phyloP scores from a whole-genome alignment of 495 filamentous ascomycete species.

The Trichodelitschia bisporula region DNA sequence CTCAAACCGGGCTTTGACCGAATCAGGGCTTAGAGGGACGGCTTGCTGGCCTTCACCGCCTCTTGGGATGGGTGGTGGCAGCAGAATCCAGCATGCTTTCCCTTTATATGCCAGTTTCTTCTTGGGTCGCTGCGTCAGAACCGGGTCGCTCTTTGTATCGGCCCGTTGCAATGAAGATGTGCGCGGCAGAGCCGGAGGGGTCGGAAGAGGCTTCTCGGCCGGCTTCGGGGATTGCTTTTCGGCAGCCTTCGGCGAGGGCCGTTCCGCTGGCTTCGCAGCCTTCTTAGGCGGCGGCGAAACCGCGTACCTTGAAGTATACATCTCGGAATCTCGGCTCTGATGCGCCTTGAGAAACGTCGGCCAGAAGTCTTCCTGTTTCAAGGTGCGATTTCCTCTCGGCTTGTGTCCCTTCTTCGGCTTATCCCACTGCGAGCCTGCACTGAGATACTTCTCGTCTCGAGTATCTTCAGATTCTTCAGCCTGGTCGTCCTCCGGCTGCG shows the following conservation, averaged over 20 bases:
- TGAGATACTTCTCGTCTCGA: no score
- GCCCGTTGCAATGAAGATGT: no score
- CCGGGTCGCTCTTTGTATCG: no score
- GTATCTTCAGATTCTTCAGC: no score
- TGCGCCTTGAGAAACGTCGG: constrained; percentile 7
- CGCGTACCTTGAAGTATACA: constrained; percentile 13
- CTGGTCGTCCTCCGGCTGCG: no score
- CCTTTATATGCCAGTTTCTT: constrained; percentile 14
- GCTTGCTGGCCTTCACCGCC: constrained; percentile 14
- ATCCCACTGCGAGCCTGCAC: no score
- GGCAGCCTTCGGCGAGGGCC: no score
- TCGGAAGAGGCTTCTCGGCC: no score
- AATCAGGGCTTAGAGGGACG: constrained; percentile 30
- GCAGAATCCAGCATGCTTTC: constrained; percentile 11
- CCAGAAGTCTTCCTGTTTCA: constrained; percentile 17
- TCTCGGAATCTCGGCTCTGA: constrained; percentile 9
- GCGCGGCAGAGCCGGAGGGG: no score
- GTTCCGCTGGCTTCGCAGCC: no score
- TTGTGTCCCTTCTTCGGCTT: constrained; percentile 9
- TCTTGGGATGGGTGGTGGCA: constrained; percentile 10
- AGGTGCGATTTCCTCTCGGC: constrained; percentile 13
- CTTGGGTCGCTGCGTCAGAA: constrained; percentile 7
- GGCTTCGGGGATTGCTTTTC: no score
- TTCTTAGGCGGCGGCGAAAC: no score
- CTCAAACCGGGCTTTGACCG: constrained; percentile 39